These are phyloP conservation scores for Phymatotrichopsis omnivora DNA, from an alignment of 2,329 filamentous ascomycete species.

Conservation along the genomic window DNA sequence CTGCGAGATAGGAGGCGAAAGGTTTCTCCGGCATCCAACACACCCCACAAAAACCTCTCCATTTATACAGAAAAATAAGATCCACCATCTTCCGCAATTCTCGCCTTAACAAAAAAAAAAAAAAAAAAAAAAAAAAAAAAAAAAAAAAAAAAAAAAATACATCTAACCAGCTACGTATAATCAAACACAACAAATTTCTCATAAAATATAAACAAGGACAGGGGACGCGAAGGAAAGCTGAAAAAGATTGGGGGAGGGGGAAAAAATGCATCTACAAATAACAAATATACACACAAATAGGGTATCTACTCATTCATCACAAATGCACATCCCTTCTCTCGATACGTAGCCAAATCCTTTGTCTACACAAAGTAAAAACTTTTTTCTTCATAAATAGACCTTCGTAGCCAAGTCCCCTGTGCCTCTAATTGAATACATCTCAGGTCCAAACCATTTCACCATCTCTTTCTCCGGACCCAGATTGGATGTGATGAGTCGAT, in stretches of 20 bases:
- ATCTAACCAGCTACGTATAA: background rate
- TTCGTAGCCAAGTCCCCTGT: too few species aligned
- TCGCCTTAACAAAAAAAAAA: background rate
- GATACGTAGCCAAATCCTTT: background rate
- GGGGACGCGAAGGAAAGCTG: background rate
- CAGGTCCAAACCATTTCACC: too few species aligned
- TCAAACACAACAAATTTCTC: background rate
- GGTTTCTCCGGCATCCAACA: too few species aligned
- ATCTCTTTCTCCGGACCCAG: too few species aligned
- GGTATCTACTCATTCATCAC: background rate
- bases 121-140: background rate
- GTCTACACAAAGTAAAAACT: too few species aligned
- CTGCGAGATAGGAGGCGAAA: too few species aligned
- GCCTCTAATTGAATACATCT: background rate
- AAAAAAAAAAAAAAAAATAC: background rate
- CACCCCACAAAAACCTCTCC: too few species aligned
- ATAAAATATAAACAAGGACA: background rate
- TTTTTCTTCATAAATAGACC: too few species aligned
- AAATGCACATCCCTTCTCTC: background rate
- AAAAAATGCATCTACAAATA: too few species aligned
- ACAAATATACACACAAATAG: background rate
- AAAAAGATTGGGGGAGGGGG: too few species aligned
- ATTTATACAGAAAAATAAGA: too few species aligned
- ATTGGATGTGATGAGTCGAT: too few species aligned
- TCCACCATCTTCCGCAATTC: background rate